Evolutionary conservation across 2,329 filamentous ascomycete species (phyloP).

Genomic region (Fusarium pininemorale): DNA sequence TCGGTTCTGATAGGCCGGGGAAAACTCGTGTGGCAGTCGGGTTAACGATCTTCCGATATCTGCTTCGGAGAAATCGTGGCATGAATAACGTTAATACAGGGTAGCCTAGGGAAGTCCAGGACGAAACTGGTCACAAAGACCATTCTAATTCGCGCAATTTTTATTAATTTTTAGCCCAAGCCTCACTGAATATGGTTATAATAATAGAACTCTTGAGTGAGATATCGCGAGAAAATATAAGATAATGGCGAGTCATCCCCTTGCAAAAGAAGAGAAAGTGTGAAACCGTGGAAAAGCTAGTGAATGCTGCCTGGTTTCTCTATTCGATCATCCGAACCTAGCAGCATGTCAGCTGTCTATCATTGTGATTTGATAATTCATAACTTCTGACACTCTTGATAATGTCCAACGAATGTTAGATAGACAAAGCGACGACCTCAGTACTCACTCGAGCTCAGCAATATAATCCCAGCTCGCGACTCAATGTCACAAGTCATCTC

Average conservation of each 20-base stretch:
- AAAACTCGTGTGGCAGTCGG: fast-evolving
- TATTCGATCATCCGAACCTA: no score
- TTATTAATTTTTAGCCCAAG: no score
- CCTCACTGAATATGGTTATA: no score
- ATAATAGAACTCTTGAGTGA: no score
- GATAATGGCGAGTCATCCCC: no score
- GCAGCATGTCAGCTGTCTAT: no score
- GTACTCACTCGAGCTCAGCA: no score
- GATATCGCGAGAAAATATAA: fast-evolving
- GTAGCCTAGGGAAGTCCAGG: fast-evolving
- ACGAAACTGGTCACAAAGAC: background rate
- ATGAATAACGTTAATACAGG: background rate
- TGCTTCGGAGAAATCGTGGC: no score
- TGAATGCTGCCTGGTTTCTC: fast-evolving
- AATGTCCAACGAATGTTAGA: fast-evolving
- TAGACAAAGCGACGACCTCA: no score
- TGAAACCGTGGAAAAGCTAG: no score
- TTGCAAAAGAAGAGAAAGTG: fast-evolving
- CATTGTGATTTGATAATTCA: fast-evolving
- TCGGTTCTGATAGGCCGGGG: background rate
- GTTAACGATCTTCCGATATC: background rate
- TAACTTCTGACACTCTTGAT: fast-evolving
- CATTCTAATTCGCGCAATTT: background rate
- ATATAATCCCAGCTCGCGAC: background rate
- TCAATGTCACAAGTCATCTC: fast-evolving